Conservation (phyloP, 257 asterid species). For the Solanum raphanifolium region DNA sequence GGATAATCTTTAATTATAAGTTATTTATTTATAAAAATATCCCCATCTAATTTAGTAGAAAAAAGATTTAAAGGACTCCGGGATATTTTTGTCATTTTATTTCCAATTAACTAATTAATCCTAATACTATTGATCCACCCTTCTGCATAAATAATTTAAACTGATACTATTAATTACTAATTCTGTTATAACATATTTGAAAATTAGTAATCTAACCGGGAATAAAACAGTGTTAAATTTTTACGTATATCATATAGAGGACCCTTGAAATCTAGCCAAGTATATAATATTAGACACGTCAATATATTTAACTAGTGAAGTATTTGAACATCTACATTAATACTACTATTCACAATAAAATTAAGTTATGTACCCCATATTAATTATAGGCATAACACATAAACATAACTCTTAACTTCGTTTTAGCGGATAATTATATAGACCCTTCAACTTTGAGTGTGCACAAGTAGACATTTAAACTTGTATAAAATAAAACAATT, state of each 20-base stretch:
- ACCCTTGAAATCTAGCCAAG: neutral
- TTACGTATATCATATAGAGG: neutral
- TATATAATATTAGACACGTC: neutral
- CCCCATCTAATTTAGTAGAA: neutral
- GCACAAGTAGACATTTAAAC: too few relatives aligned
- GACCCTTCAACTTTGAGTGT: too few relatives aligned
- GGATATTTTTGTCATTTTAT: neutral
- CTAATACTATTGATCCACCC: neutral
- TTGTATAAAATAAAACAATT: too few relatives aligned
- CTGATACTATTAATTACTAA: neutral
- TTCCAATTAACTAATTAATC: neutral
- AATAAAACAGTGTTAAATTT: neutral
- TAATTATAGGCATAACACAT: too few relatives aligned
- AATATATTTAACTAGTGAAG: neutral
- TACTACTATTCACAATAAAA: neutral
- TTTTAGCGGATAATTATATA: too few relatives aligned
- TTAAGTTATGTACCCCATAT: neutral
- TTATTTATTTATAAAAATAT: neutral
- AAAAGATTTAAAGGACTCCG: neutral
- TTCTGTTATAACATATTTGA: neutral
- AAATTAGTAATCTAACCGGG: neutral
- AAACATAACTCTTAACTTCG: too few relatives aligned
- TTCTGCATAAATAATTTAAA: neutral
- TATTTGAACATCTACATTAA: neutral
- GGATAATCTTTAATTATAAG: neutral